These are phyloP conservation scores for Paecilomyces niveus DNA, from an alignment of 2,329 filamentous ascomycete genomes.

Conservation along the genomic window DNA sequence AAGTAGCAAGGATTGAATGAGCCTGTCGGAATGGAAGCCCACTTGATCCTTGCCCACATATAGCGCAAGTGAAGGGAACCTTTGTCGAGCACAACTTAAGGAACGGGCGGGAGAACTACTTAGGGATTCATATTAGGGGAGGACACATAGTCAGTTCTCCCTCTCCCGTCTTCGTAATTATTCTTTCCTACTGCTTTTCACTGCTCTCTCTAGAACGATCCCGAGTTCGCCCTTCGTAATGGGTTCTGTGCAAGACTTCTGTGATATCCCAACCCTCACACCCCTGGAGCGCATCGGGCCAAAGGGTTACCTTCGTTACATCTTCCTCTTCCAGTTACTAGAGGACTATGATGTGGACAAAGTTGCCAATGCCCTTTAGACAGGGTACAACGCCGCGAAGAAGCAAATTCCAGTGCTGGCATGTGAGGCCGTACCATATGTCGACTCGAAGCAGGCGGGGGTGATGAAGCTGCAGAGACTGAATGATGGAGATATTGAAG, in stretches of 20 bases:
- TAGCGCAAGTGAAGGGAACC: neutral
- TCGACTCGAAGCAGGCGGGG: constrained; percentile 22
- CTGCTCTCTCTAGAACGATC: neutral
- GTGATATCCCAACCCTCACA: constrained; percentile 15
- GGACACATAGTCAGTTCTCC: neutral
- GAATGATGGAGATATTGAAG: constrained; percentile 9
- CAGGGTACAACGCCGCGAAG: constrained; percentile 23
- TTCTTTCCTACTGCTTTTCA: neutral
- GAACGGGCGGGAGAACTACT: neutral
- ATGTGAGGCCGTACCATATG: constrained; percentile 26
- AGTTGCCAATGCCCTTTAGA: constrained; percentile 16
- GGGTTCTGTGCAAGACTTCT: neutral
- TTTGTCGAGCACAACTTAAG: neutral
- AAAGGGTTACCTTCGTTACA: constrained; percentile 26
- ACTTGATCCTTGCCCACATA: neutral
- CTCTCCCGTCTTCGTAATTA: neutral
- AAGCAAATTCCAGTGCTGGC: constrained; percentile 21
- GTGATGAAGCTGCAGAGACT: constrained; percentile 20
- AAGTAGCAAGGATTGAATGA: neutral
- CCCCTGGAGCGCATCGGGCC: constrained; percentile 27
- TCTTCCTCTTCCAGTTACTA: constrained; percentile 28
- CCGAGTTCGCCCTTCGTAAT: constrained; percentile 1
- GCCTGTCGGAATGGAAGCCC: too few species aligned
- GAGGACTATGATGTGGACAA: constrained; percentile 23
- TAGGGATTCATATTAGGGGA: neutral